Conservation (phyloP, 805 yeast genomes). For the Candida methanosorbosa region DNA sequence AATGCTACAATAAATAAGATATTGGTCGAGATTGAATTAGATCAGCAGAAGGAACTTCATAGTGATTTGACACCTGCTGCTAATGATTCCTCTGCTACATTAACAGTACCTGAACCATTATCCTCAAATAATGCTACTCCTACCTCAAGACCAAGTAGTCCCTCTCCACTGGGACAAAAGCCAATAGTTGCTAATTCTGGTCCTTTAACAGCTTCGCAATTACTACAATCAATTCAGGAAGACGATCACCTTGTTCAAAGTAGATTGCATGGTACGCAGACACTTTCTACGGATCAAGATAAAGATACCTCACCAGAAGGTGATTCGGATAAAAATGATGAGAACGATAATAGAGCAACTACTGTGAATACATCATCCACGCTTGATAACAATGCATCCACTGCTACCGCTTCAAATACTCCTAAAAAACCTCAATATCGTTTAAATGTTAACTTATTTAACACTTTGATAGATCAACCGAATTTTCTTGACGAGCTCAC, state of each 20-base stretch:
- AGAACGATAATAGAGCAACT: neutral
- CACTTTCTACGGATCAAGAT: neutral
- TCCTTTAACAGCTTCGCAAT: slow-evolving; percentile 26
- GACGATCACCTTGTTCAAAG: slow-evolving; percentile 8
- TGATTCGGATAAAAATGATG: neutral
- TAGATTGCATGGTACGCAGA: neutral
- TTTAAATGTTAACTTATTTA: slow-evolving; percentile 20
- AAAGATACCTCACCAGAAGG: neutral
- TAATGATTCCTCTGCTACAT: slow-evolving; percentile 2
- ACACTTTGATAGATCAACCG: slow-evolving; percentile 26
- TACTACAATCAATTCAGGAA: slow-evolving; percentile 26
- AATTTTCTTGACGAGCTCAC: slow-evolving; percentile 27
- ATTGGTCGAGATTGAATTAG: slow-evolving; percentile 27
- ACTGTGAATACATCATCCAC: neutral
- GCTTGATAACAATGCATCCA: too few species aligned
- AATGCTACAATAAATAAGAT: slow-evolving; percentile 28
- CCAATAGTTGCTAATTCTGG: too few species aligned
- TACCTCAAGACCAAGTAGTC: too few species aligned
- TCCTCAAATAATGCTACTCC: neutral
- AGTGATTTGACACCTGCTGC: neutral
- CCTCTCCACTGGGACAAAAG: too few species aligned
- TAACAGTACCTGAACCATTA: slow-evolving; percentile 1
- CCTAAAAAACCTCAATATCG: neutral
- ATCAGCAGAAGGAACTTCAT: slow-evolving; percentile 15
- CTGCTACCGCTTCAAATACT: neutral